Conservation (phyloP, 2,329 filamentous ascomycete species). For the Purpureocillium lavendulum region DNA sequence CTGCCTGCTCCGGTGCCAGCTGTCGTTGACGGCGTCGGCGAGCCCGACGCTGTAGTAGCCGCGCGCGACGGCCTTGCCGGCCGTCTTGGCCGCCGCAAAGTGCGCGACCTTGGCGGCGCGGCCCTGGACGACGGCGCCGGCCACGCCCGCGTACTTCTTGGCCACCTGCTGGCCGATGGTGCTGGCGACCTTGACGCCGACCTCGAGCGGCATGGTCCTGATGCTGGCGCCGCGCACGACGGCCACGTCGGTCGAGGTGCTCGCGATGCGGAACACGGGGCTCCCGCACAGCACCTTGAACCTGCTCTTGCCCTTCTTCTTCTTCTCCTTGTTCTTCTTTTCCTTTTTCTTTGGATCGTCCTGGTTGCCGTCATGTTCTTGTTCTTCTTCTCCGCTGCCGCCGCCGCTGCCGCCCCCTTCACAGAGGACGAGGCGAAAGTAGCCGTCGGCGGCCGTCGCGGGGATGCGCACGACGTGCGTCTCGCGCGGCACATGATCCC, state of each 20-base stretch:
- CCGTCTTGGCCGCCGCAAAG: slow-evolving; percentile 23
- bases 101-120: slow-evolving; percentile 28
- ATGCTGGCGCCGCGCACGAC: slow-evolving; percentile 58
- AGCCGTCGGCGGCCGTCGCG: slow-evolving; percentile 54
- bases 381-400: too few relatives aligned
- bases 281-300: slow-evolving; percentile 55
- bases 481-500: slow-evolving; percentile 50
- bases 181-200: slow-evolving; percentile 50
- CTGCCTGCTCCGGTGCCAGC: slow-evolving; percentile 28
- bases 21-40: slow-evolving; percentile 17
- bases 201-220: slow-evolving; percentile 55
- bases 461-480: slow-evolving; percentile 59
- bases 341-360: too few relatives aligned
- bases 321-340: too few relatives aligned
- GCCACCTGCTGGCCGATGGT: slow-evolving; percentile 37
- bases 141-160: slow-evolving; percentile 31
- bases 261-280: slow-evolving; percentile 61
- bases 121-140: slow-evolving; percentile 29
- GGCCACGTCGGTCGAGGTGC: slow-evolving; percentile 52
- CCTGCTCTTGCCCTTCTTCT: slow-evolving; percentile 20
- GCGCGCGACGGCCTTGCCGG: slow-evolving; percentile 28
- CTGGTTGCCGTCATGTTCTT: too few relatives aligned
- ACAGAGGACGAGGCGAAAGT: slow-evolving; percentile 60
- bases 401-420: slow-evolving; percentile 9
- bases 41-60: slow-evolving; percentile 23